Evolutionary conservation across 345 rosid species (phyloP).

Genomic region (Acer negundo): DNA sequence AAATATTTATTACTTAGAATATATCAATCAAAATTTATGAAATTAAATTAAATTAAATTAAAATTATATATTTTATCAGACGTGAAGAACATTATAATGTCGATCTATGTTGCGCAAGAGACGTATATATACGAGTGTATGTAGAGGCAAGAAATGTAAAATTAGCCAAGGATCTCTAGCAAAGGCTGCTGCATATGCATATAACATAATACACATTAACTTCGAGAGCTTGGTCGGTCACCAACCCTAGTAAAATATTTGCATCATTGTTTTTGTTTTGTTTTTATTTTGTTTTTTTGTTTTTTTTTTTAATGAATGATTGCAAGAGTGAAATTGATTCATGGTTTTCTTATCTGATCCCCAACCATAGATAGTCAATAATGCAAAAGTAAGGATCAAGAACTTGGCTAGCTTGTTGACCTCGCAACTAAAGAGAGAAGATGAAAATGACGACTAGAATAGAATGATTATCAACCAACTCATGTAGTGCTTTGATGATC

Average conservation of each 20-base stretch:
- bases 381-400: background rate
- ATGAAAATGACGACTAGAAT: background rate
- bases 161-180: slow-evolving; percentile 12
- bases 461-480: background rate
- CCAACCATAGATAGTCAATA: background rate
- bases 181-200: background rate
- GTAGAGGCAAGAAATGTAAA: background rate
- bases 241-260: slow-evolving; percentile 3
- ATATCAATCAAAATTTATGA: background rate
- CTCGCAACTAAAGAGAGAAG: slow-evolving; percentile 4
- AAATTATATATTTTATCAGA: background rate
- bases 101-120: slow-evolving; percentile 1
- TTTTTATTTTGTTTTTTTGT: too few species aligned
- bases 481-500: background rate
- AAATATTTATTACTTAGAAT: too few species aligned
- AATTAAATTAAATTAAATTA: background rate
- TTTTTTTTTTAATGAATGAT: background rate
- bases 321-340: background rate
- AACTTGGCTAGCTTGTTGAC: slow-evolving; percentile 25
- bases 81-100: slow-evolving; percentile 12
- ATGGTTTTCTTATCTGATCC: background rate
- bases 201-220: background rate
- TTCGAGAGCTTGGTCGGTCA: slow-evolving; percentile 14
- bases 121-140: background rate
- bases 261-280: background rate